Evolutionary conservation across 2,329 filamentous ascomycete genomes (phyloP).

Genomic region (Rutstroemia sp.): DNA sequence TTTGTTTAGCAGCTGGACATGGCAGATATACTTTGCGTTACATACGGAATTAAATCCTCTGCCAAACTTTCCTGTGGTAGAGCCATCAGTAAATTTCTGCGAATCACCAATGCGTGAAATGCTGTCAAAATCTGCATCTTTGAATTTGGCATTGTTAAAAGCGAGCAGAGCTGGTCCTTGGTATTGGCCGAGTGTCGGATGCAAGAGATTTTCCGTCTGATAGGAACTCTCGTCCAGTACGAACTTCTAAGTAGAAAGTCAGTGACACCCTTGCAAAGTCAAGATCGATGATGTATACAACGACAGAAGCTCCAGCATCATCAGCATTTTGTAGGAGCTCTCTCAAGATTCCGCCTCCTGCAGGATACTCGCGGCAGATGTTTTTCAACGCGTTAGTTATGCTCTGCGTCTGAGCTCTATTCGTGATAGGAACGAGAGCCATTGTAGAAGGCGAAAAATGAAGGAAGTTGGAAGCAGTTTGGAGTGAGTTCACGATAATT

Average conservation of each 20-base stretch:
- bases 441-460: constrained; percentile 4
- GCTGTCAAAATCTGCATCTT: constrained; percentile 26
- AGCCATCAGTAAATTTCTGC: constrained; percentile 25
- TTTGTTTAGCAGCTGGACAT: constrained; percentile 5
- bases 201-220: constrained; percentile 20
- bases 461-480: background rate
- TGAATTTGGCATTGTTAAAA: constrained; percentile 29
- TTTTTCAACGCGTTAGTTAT: constrained; percentile 27
- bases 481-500: background rate
- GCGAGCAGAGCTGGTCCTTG: constrained; percentile 31
- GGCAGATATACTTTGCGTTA: background rate
- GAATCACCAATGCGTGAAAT: constrained; percentile 29
- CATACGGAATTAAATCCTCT: constrained; percentile 31
- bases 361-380: constrained; percentile 49
- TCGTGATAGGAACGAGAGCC: constrained; percentile 12
- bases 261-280: background rate
- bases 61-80: constrained; percentile 31
- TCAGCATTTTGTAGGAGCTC: constrained; percentile 97
- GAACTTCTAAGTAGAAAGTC: constrained; percentile 15
- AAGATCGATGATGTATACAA: constrained; percentile 33
- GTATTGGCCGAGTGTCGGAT: constrained; percentile 25
- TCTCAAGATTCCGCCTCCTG: constrained; percentile 75
- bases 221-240: constrained; percentile 26
- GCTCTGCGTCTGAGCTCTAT: constrained; percentile 21
- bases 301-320: constrained; percentile 82